Evolutionary conservation across 371 early-diverging fungal species (phyloP).

Genomic region (Rhizopus arrhizus): DNA sequence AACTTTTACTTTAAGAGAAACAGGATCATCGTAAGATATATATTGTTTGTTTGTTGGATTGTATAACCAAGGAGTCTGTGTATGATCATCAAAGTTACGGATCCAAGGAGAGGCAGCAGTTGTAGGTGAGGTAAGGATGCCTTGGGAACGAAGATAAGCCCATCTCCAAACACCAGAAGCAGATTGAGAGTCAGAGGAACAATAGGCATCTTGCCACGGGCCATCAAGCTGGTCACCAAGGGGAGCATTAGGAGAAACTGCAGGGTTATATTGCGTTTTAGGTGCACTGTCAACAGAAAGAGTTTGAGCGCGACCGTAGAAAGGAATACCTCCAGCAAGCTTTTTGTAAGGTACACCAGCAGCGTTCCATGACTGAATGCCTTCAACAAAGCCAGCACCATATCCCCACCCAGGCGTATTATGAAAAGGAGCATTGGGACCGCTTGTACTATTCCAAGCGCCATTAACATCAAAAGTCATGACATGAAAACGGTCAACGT

Average conservation of each 20-base stretch:
- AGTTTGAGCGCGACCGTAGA: conserved; percentile 60
- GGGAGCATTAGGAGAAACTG: conserved; percentile 35
- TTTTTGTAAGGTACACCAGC: conserved; percentile 65
- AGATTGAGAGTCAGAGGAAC: conserved; percentile 32
- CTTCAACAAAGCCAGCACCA: conserved; percentile 50
- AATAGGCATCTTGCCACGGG: conserved; percentile 58
- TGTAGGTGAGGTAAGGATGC: conserved; percentile 54
- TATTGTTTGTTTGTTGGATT: conserved; percentile 56
- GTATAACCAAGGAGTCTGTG: conserved; percentile 71
- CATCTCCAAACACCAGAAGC: conserved; percentile 70
- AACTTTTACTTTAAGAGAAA: conserved; percentile 59
- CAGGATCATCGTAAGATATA: conserved; percentile 68
- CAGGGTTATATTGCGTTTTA: conserved; percentile 44
- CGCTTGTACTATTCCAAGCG: conserved; percentile 62
- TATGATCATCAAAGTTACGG: conserved; percentile 59
- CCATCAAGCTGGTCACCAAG: conserved; percentile 58
- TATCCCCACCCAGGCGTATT: conserved; percentile 47
- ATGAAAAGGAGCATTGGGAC: conserved; percentile 69
- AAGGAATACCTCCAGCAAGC: conserved; percentile 64
- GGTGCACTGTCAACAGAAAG: conserved; percentile 16
- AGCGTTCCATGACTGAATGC: conserved; percentile 57
- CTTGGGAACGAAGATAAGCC: conserved; percentile 65
- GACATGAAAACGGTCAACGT: conserved; percentile 68
- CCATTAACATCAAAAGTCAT: conserved; percentile 66
- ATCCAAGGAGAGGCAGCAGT: conserved; percentile 64